phyloP scores from a whole-genome alignment of 768 basidiomycete genomes.

The Pleurotus tuoliensis region DNA sequence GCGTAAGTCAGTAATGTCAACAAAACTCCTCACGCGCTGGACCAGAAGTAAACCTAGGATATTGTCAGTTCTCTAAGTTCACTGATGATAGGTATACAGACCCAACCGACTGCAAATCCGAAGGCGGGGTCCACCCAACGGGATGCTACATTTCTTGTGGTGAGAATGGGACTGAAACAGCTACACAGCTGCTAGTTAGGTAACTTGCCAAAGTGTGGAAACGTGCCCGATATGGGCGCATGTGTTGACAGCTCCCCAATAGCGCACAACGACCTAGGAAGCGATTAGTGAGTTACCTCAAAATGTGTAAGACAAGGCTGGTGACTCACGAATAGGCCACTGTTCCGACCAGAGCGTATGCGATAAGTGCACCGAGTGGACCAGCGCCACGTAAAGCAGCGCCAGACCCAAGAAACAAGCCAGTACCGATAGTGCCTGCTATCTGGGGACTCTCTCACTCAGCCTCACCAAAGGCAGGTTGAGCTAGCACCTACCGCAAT shows the following conservation, averaged over 20 bases:
- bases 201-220: slow-evolving; percentile 59
- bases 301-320: background rate
- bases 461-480: background rate
- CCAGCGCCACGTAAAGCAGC: slow-evolving; percentile 54
- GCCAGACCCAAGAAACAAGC: slow-evolving; percentile 71
- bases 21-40: slow-evolving; percentile 29
- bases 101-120: slow-evolving; percentile 55
- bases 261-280: slow-evolving; percentile 50
- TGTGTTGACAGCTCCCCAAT: slow-evolving; percentile 75
- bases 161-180: no score
- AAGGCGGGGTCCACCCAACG: slow-evolving; percentile 56
- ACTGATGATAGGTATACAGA: slow-evolving; percentile 17
- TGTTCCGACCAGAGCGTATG: slow-evolving; percentile 59
- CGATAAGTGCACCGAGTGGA: slow-evolving; percentile 61
- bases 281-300: background rate
- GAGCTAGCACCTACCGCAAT: slow-evolving; percentile 48
- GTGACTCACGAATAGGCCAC: slow-evolving; percentile 55
- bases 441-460: slow-evolving; percentile 31
- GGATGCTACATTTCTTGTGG: slow-evolving; percentile 27
- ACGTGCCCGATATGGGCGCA: slow-evolving; percentile 74
- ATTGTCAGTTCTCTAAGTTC: background rate
- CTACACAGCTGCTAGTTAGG: background rate
- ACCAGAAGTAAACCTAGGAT: slow-evolving; percentile 37
- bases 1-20: no score
- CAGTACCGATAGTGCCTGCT: slow-evolving; percentile 72